These are phyloP conservation scores for Kodamaea kakaduensis DNA, from an alignment of 805 yeast genomes.

Conservation along the genomic window DNA sequence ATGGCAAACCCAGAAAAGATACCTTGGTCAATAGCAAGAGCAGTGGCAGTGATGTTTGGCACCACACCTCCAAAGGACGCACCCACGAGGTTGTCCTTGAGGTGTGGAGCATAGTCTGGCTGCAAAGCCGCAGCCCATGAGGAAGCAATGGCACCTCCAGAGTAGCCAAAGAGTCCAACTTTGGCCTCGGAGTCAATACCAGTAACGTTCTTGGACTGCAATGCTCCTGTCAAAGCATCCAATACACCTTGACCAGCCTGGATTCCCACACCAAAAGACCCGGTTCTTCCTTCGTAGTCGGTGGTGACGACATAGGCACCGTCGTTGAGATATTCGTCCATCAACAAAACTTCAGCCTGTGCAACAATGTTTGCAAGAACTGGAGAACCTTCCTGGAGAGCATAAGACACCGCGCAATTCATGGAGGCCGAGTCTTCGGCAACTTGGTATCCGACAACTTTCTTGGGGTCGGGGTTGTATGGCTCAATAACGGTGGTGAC, in stretches of 20 bases:
- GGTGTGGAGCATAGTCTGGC: conserved; percentile 36
- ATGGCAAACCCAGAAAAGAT: conserved; percentile 28
- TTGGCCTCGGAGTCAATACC: conserved; percentile 20
- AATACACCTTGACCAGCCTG: conserved; percentile 28
- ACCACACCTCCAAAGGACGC: conserved; percentile 36
- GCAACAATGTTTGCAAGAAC: conserved; percentile 11
- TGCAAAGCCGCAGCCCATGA: conserved; percentile 37
- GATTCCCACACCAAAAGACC: conserved; percentile 29
- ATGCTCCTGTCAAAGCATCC: conserved; percentile 28
- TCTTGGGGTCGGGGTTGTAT: conserved; percentile 20
- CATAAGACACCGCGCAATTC: conserved; percentile 22
- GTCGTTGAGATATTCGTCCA: conserved; percentile 14
- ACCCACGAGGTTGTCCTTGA: conserved; percentile 21
- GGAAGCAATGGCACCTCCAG: conserved; percentile 36
- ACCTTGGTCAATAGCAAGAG: conserved; percentile 21
- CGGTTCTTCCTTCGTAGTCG: conserved; percentile 32
- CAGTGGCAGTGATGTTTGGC: conserved; percentile 29
- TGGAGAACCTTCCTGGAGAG: conserved; percentile 14
- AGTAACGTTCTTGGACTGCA: conserved; percentile 17
- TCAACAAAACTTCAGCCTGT: conserved; percentile 15
- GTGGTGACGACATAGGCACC: conserved; percentile 35
- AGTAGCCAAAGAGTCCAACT: conserved; percentile 32
- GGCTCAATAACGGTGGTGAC: conserved; percentile 22
- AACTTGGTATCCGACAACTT: conserved; percentile 19
- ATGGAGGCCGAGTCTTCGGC: conserved; percentile 18